Percentiles rank a stretch among this genome's conserved stretches.
Conservation (phyloP, 805 yeast genomes). For the Nadsonia fulvescens region DNA sequence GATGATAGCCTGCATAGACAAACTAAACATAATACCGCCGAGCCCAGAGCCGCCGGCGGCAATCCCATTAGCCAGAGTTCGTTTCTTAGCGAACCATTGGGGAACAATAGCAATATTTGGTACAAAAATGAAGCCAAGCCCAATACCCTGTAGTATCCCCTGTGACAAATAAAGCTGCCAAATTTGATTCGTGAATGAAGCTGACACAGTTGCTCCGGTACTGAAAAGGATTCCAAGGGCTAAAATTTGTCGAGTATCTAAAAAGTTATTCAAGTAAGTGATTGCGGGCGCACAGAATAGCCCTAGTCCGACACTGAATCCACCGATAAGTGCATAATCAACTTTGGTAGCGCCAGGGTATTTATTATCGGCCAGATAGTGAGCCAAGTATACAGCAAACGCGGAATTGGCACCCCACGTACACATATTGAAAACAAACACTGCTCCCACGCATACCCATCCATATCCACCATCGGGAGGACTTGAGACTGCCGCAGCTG, state of each 20-base stretch:
- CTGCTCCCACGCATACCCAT: slow-evolving; percentile 5
- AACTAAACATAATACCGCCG: slow-evolving; percentile 27
- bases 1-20: slow-evolving; percentile 20
- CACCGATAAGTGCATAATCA: slow-evolving; percentile 6
- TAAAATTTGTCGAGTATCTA: slow-evolving; percentile 4
- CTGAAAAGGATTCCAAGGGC: slow-evolving; percentile 4
- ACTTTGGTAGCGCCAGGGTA: slow-evolving; percentile 3
- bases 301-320: slow-evolving; percentile 4
- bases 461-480: slow-evolving; percentile 7
- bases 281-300: slow-evolving; percentile 5
- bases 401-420: slow-evolving; percentile 6
- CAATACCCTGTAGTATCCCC: slow-evolving; percentile 31
- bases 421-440: slow-evolving; percentile 5
- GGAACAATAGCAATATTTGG: slow-evolving; percentile 28
- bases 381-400: slow-evolving; percentile 5
- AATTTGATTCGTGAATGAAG: slow-evolving; percentile 10
- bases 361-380: slow-evolving; percentile 4
- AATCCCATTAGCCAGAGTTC: slow-evolving; percentile 32
- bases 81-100: slow-evolving; percentile 29
- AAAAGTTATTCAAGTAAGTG: slow-evolving; percentile 3
- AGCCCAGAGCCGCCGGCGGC: slow-evolving; percentile 30
- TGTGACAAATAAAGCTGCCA: slow-evolving; percentile 39
- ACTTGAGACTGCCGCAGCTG: too few relatives aligned
- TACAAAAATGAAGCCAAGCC: slow-evolving; percentile 27
- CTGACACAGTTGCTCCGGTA: slow-evolving; percentile 4